Evolutionary conservation across 495 filamentous ascomycete genomes (phyloP).

Genomic region (Podospora fimiseda): DNA sequence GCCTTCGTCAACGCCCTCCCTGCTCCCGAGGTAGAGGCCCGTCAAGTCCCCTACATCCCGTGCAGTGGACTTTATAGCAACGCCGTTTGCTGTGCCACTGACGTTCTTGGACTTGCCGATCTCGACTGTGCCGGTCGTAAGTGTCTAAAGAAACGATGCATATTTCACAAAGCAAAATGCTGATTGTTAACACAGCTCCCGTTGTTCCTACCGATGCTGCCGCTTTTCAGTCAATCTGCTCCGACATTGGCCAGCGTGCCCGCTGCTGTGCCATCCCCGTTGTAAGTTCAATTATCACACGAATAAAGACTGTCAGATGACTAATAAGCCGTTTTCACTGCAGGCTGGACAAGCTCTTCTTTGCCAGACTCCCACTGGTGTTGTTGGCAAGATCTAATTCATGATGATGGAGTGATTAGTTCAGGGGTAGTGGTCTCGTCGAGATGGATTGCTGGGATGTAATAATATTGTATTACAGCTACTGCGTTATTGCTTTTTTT

Average conservation of each 20-base stretch:
- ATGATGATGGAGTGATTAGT: not conserved
- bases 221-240: conserved; percentile 30
- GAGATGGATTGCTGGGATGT: not conserved
- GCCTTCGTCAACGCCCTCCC: conserved; percentile 21
- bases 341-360: conserved; percentile 34
- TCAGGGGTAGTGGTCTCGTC: not conserved
- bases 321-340: no score
- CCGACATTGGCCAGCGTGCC: conserved; percentile 37
- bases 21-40: conserved; percentile 18
- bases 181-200: conserved; percentile 19
- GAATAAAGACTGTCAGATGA: no score
- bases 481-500: not conserved
- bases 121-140: conserved; percentile 37
- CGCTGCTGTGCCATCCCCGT: conserved; percentile 40
- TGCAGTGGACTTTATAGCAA: conserved; percentile 38
- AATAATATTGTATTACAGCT: not conserved
- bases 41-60: conserved; percentile 30
- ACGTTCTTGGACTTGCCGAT: conserved; percentile 37
- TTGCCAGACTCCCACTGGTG: conserved; percentile 34
- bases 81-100: conserved; percentile 38
- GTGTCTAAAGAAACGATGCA: conserved; percentile 10
- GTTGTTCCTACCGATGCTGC: conserved; percentile 20
- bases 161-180: no score
- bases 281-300: no score
- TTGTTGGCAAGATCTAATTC: conserved; percentile 13